Percentiles rank a stretch among this genome's conserved stretches.
Conservation (phyloP, 805 yeast genomes). For the Saccharomyces mikatae region DNA sequence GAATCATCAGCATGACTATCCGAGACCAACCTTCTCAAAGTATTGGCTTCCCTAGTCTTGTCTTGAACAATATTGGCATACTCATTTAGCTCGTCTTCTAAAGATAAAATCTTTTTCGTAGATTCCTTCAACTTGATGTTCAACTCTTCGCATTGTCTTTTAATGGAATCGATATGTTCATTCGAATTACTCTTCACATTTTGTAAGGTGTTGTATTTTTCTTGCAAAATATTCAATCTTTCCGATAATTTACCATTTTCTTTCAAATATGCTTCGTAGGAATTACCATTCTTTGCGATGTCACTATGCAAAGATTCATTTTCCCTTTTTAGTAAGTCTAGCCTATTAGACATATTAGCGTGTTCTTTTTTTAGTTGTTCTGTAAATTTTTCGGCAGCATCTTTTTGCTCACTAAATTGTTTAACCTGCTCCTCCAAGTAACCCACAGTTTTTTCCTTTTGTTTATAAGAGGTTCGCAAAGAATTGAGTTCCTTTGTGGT, state of each 20-base stretch:
- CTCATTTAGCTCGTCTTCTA: conserved; percentile 80
- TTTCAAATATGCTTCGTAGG: conserved; percentile 30
- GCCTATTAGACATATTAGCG: conserved; percentile 25
- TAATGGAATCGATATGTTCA: conserved; percentile 42
- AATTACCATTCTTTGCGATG: conserved; percentile 33
- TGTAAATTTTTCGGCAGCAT: conserved; percentile 22
- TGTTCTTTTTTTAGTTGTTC: conserved; percentile 28
- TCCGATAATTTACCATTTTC: conserved; percentile 39
- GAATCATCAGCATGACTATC: conserved; percentile 60
- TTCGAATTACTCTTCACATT: conserved; percentile 32
- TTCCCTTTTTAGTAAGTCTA: conserved; percentile 32
- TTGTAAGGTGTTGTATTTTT: conserved; percentile 33
- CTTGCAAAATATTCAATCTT: conserved; percentile 32
- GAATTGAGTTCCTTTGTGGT: conserved; percentile 12
- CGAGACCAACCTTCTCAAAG: conserved; percentile 57
- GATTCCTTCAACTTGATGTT: conserved; percentile 60
- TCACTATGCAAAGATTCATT: conserved; percentile 31
- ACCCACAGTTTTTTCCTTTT: conserved; percentile 33
- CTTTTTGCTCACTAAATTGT: conserved; percentile 28
- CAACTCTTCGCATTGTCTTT: conserved; percentile 67
- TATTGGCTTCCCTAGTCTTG: conserved; percentile 67
- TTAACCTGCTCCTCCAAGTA: conserved; percentile 36
- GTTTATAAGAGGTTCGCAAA: conserved; percentile 21
- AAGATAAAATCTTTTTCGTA: conserved; percentile 47
- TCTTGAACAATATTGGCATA: conserved; percentile 66